Evolutionary conservation across 2,329 filamentous ascomycete genomes (phyloP).

Genomic region (Furcasterigmium furcatum): DNA sequence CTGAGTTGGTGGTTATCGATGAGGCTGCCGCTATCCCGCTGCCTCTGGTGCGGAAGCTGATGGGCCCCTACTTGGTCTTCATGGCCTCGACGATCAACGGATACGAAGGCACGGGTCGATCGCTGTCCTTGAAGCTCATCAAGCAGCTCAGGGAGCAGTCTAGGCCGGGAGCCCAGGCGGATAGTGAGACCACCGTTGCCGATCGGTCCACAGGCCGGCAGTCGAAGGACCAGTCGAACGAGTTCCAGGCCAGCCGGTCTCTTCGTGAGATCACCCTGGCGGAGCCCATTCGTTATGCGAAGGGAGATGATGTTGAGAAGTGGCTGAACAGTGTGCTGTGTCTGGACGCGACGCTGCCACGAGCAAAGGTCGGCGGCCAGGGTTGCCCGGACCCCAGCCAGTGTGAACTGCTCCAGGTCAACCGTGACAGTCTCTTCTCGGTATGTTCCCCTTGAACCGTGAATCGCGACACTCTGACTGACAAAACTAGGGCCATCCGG

Average conservation of each 20-base stretch:
- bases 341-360: constrained; percentile 85
- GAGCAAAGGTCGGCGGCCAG: constrained; percentile 65
- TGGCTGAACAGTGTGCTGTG: constrained; percentile 96
- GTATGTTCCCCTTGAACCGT: constrained; percentile 39
- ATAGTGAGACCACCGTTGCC: constrained; percentile 62
- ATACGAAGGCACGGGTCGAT: constrained; percentile 95
- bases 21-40: constrained; percentile 96
- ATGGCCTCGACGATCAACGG: constrained; percentile 99
- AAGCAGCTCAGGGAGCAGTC: constrained; percentile 96
- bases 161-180: constrained; percentile 54
- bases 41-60: constrained; percentile 86
- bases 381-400: constrained; percentile 88
- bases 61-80: constrained; percentile 96
- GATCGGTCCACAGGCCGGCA: constrained; percentile 77
- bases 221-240: constrained; percentile 58
- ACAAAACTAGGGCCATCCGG: constrained; percentile 58
- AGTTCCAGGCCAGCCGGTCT: constrained; percentile 65
- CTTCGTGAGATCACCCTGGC: constrained; percentile 88
- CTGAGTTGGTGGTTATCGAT: constrained; percentile 93
- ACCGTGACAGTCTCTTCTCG: constrained; percentile 95
- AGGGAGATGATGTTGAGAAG: constrained; percentile 87
- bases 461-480: too few species aligned
- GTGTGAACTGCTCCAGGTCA: constrained; percentile 90
- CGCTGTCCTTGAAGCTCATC: constrained; percentile 91
- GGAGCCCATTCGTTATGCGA: constrained; percentile 92